Evolutionary conservation across 176 grass and related monocot species (phyloP).

Genomic region (Thalia dealbata): DNA sequence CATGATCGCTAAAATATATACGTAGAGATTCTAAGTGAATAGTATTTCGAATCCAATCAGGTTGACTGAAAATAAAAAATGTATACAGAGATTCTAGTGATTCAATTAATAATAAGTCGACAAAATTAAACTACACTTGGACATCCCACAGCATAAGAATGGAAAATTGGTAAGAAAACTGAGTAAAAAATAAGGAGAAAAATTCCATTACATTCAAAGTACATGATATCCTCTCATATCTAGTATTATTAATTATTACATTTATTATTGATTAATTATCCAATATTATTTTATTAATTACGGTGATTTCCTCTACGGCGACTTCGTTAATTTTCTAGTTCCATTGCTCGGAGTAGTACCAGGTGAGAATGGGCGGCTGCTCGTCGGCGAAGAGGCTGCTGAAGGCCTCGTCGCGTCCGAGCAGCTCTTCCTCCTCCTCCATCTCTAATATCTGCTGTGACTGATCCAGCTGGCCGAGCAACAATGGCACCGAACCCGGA

Average conservation of each 20-base stretch:
- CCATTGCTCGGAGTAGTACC: constrained; percentile 54
- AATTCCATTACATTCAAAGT: not conserved
- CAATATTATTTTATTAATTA: no score
- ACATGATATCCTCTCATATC: not conserved
- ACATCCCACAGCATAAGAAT: not conserved
- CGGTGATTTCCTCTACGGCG: no score
- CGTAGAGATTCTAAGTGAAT: no score
- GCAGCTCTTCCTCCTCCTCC: constrained; percentile 40
- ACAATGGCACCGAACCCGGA: not conserved
- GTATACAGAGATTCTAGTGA: no score
- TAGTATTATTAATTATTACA: not conserved
- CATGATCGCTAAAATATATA: no score
- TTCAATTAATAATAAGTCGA: no score
- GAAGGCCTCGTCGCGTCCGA: constrained; percentile 42
- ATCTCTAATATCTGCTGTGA: constrained; percentile 32
- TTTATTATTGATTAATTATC: not conserved
- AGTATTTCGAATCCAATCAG: no score
- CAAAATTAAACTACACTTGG: no score
- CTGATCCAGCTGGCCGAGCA: not conserved
- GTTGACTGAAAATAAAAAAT: no score
- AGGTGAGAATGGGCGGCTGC: constrained; percentile 46
- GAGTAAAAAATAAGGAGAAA: not conserved
- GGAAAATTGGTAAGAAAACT: not conserved
- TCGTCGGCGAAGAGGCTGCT: constrained; percentile 64
- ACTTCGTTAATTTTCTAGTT: constrained; percentile 15